Percentiles rank a stretch among this genome's conserved stretches.
These are phyloP conservation scores for Moesziomyces globuligerus DNA, from an alignment of 1,284 basidiomycete species.

Conservation along the genomic window DNA sequence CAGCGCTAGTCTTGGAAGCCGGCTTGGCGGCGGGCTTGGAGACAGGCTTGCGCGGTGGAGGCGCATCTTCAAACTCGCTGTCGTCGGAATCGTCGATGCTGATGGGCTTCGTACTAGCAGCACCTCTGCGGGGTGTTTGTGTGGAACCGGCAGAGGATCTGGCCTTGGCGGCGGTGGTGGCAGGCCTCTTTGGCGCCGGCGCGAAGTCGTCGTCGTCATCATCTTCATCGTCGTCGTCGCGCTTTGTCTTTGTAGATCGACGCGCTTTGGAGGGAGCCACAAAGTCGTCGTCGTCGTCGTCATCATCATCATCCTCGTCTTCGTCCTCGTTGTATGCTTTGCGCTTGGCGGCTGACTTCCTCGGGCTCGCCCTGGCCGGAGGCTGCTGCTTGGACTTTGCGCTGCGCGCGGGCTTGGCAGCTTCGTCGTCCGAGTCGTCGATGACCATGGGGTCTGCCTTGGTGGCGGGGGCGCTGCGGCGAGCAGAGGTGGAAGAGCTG, in stretches of 20 bases:
- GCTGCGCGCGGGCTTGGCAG: conserved; percentile 8
- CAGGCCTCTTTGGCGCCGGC: conserved; percentile 49
- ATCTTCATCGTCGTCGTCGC: no score
- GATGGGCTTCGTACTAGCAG: conserved; percentile 29
- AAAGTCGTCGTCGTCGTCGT: conserved; percentile 57
- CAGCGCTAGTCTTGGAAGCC: conserved; percentile 29
- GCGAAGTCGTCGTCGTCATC: conserved; percentile 61
- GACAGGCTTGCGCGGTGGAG: conserved; percentile 55
- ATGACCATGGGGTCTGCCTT: conserved; percentile 41
- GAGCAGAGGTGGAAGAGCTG: conserved; percentile 1
- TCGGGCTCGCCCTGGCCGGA: conserved; percentile 15
- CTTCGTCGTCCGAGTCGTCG: conserved; percentile 41
- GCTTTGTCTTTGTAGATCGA: conserved; percentile 17
- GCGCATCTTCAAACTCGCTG: conserved; percentile 44
- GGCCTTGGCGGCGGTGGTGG: conserved; percentile 21
- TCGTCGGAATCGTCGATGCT: conserved; percentile 46
- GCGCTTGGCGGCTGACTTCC: conserved; percentile 29
- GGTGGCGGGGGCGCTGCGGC: conserved; percentile 22
- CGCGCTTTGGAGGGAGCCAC: conserved; percentile 50
- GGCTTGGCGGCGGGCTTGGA: conserved; percentile 52
- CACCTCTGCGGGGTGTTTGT: conserved; percentile 11
- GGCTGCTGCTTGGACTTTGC: conserved; percentile 1
- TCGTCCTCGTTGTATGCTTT: conserved; percentile 16
- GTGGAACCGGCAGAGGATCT: conserved; percentile 4
- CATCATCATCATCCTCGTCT: conserved; percentile 7